phyloP scores from a whole-genome alignment of 345 rosid genomes.

The Camelina hispida region DNA sequence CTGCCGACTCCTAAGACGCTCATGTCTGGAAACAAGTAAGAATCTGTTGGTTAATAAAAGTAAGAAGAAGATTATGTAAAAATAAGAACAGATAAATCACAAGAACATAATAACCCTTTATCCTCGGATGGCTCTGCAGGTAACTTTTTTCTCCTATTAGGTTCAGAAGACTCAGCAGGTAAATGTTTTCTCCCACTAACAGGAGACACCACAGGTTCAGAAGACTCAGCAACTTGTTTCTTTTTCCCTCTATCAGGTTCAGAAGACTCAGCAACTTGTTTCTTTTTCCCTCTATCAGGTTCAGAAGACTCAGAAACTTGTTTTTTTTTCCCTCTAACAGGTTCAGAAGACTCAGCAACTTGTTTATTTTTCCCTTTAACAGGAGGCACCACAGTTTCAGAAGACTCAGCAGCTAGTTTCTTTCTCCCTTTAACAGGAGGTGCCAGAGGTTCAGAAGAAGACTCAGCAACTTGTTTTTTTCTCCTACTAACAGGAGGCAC shows the following conservation, averaged over 20 bases:
- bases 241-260: too few relatives aligned
- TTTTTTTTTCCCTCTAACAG: too few relatives aligned
- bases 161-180: too few relatives aligned
- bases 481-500: neutral
- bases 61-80: neutral
- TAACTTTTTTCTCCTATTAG: slow-evolving; percentile 54
- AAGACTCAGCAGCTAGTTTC: slow-evolving; percentile 14
- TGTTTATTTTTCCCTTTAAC: slow-evolving; percentile 9
- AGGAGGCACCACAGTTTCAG: slow-evolving; percentile 53
- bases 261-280: too few relatives aligned
- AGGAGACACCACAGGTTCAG: too few relatives aligned
- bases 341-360: too few relatives aligned
- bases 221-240: too few relatives aligned
- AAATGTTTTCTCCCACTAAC: too few relatives aligned
- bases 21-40: slow-evolving; percentile 52
- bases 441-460: neutral
- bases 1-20: slow-evolving; percentile 62
- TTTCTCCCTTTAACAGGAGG: neutral
- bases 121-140: slow-evolving; percentile 54
- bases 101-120: slow-evolving; percentile 53
- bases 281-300: too few relatives aligned
- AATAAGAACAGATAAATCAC: neutral
- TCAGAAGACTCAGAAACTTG: too few relatives aligned
- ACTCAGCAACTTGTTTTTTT: neutral
- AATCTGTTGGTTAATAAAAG: neutral